These are phyloP conservation scores for Apiotrichum gracile DNA, from an alignment of 1,284 basidiomycete species.

Conservation along the genomic window DNA sequence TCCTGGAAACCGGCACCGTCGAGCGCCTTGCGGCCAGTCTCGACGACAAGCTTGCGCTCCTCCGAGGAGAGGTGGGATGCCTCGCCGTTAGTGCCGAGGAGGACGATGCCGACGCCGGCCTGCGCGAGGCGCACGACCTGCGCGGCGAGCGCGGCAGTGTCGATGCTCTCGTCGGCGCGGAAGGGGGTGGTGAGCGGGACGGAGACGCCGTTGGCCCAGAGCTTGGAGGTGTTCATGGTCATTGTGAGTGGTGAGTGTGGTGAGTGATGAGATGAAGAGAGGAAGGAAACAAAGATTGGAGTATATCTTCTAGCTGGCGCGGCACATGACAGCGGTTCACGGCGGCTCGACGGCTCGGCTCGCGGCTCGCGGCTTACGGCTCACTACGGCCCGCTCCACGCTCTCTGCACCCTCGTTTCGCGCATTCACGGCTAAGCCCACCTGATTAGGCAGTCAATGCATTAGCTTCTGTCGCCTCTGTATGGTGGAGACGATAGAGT, in stretches of 20 bases:
- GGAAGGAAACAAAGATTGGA: neutral
- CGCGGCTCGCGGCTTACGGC: no score
- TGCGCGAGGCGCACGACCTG: slow-evolving; percentile 49
- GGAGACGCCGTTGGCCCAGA: slow-evolving; percentile 42
- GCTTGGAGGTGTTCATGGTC: slow-evolving; percentile 11
- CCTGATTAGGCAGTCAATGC: no score
- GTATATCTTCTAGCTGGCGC: no score
- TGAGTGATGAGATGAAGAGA: neutral
- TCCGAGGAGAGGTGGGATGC: slow-evolving; percentile 60
- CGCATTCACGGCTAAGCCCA: no score
- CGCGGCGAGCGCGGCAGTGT: slow-evolving; percentile 44
- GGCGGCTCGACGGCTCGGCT: no score
- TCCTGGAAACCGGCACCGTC: slow-evolving; percentile 64
- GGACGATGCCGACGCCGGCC: slow-evolving; percentile 48
- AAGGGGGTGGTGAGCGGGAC: slow-evolving; percentile 55
- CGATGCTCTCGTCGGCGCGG: slow-evolving; percentile 42
- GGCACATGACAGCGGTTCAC: no score
- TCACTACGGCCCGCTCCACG: no score
- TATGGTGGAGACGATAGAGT: no score
- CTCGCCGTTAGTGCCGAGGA: slow-evolving; percentile 50
- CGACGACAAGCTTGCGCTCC: slow-evolving; percentile 62
- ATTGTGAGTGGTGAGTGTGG: neutral
- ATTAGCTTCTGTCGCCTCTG: no score
- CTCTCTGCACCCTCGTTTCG: no score
- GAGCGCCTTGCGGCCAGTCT: slow-evolving; percentile 64